phyloP scores from a whole-genome alignment of 2,329 filamentous ascomycete species.

The Ambrosiella beaveri region DNA sequence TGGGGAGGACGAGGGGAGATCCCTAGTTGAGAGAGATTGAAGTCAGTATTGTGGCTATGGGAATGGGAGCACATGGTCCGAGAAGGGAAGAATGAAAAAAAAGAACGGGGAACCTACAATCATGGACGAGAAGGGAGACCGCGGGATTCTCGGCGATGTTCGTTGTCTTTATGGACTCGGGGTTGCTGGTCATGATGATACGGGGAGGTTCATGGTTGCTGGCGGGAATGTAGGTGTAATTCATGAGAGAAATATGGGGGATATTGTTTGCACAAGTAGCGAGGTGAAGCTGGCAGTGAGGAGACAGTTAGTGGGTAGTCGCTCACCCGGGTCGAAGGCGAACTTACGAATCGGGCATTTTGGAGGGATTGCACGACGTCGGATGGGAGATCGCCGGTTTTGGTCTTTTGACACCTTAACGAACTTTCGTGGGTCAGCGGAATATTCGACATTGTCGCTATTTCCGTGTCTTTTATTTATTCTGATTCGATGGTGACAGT shows the following conservation, averaged over 20 bases:
- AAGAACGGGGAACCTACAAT: constrained; percentile 36
- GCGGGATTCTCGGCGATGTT: constrained; percentile 73
- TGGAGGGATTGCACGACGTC: constrained; percentile 85
- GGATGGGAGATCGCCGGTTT: constrained; percentile 52
- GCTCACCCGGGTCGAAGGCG: constrained; percentile 17
- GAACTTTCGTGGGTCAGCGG: constrained; percentile 59
- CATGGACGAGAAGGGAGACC: constrained; percentile 88
- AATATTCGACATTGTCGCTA: constrained; percentile 34
- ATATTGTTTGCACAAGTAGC: constrained; percentile 71
- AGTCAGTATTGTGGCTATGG: constrained; percentile 10
- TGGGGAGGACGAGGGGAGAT: constrained; percentile 76
- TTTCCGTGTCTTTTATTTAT: not conserved
- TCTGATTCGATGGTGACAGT: not conserved
- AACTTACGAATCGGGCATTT: constrained; percentile 78
- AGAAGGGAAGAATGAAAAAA: not conserved
- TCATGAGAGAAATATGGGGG: constrained; percentile 94
- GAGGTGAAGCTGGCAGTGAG: constrained; percentile 58
- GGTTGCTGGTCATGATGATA: constrained; percentile 86
- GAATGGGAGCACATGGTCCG: not conserved
- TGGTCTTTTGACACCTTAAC: constrained; percentile 48
- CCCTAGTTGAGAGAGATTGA: constrained; percentile 29
- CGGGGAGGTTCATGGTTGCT: constrained; percentile 38
- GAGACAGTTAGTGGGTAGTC: constrained; percentile 1
- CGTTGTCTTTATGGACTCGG: constrained; percentile 58
- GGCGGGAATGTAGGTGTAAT: constrained; percentile 85